A percentile compares a stretch with the other conserved stretches of the same genome.
phyloP scores from a whole-genome alignment of 2,329 filamentous ascomycete genomes.

The Fulvia fulva region DNA sequence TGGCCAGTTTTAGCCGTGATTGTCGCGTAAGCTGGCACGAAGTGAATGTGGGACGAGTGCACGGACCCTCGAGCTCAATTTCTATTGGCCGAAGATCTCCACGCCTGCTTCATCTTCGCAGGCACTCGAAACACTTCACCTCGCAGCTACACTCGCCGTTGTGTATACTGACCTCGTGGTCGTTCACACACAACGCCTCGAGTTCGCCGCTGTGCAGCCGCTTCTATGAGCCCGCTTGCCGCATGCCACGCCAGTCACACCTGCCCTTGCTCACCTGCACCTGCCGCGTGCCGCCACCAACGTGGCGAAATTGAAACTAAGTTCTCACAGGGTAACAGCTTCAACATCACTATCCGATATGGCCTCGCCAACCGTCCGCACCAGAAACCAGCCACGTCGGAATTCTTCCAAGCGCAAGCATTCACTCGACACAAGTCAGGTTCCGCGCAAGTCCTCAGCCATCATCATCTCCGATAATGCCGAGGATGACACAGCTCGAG shows the following conservation, averaged over 20 bases:
- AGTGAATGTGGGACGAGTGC: neutral
- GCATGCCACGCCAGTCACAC: neutral
- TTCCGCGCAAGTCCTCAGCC: conserved; percentile 12
- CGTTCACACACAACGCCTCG: neutral
- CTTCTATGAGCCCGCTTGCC: neutral
- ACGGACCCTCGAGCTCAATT: neutral
- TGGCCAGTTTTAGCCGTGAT: neutral
- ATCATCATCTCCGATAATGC: conserved; percentile 11
- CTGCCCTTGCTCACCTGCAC: neutral
- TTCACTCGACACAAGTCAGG: conserved; percentile 14
- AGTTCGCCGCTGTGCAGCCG: neutral
- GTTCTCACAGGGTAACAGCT: neutral
- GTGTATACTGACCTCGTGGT: neutral
- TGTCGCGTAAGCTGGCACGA: neutral
- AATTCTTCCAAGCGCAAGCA: conserved; percentile 6
- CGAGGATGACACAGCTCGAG: conserved; percentile 1
- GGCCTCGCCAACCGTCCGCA: neutral
- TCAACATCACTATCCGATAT: neutral
- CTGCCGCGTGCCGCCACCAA: neutral
- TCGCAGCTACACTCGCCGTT: neutral
- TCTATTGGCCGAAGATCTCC: neutral
- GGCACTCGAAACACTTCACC: neutral
- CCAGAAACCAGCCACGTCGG: neutral
- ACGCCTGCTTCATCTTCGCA: neutral
- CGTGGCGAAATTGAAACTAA: neutral